Percentiles rank a stretch among this genome's conserved stretches.
Conservation (phyloP, 176 grass and related monocot species). For the Raddia guianensis region DNA sequence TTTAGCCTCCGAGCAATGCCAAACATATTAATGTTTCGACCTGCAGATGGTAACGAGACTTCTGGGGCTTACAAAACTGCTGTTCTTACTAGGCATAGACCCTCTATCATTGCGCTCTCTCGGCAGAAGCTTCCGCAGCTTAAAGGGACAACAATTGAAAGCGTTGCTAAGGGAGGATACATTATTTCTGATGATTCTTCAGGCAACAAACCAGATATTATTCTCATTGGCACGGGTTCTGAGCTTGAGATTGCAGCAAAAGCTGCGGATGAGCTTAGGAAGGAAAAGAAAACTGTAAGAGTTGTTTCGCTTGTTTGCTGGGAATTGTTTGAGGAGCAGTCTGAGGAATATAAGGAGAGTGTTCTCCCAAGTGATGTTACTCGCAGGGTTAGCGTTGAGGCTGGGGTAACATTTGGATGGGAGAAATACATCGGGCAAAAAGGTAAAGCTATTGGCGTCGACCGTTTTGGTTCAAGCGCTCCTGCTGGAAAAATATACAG, state of each 20-base stretch:
- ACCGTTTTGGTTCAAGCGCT: constrained; percentile 49
- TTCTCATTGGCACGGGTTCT: constrained; percentile 59
- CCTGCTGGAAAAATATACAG: constrained; percentile 59
- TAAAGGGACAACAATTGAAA: constrained; percentile 42
- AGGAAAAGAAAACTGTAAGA: constrained; percentile 32
- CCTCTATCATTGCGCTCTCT: constrained; percentile 53
- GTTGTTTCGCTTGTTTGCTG: constrained; percentile 69
- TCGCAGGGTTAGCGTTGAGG: constrained; percentile 59
- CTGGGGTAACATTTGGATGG: constrained; percentile 59
- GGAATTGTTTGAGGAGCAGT: constrained; percentile 65
- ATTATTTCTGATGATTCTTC: constrained; percentile 52
- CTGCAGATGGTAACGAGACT: constrained; percentile 65
- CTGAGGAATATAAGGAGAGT: constrained; percentile 52
- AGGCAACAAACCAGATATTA: constrained; percentile 52
- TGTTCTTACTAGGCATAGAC: constrained; percentile 50
- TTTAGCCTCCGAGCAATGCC: constrained; percentile 64
- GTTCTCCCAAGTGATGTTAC: constrained; percentile 49
- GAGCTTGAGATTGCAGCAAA: constrained; percentile 62
- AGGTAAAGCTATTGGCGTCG: constrained; percentile 47
- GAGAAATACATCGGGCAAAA: constrained; percentile 52
- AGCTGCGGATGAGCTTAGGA: constrained; percentile 47
- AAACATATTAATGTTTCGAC: constrained; percentile 58
- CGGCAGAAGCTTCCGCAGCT: constrained; percentile 59
- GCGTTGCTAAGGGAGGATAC: constrained; percentile 57
- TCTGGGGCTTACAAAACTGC: constrained; percentile 50